Conservation (phyloP, 176 grass and related monocot genomes). For the Hordeum marinum region DNA sequence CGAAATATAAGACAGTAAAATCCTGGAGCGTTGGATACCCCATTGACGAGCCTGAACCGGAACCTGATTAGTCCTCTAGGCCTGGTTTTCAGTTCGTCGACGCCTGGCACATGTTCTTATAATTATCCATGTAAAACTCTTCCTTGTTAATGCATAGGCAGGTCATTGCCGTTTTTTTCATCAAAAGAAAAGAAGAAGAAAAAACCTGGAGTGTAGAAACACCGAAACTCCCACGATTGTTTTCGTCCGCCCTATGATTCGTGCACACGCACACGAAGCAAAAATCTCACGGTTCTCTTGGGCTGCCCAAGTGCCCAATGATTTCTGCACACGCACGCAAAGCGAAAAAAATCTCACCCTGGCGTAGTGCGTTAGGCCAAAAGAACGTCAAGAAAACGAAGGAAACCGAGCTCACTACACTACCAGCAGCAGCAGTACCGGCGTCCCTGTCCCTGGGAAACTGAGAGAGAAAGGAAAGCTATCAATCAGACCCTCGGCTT, state of each 20-base stretch:
- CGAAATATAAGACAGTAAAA: no score
- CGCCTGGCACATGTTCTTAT: no score
- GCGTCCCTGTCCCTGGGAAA: not conserved
- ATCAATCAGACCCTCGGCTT: fast-evolving
- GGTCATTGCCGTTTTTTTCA: no score
- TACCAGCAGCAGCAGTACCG: not conserved
- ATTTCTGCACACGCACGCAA: not conserved
- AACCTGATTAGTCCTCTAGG: no score
- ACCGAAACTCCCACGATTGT: no score
- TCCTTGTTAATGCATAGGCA: no score
- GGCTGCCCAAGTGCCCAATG: not conserved
- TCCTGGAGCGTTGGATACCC: no score
- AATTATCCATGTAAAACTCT: no score
- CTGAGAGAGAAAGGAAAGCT: not conserved
- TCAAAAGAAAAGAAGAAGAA: no score
- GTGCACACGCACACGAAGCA: not conserved
- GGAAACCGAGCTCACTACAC: not conserved
- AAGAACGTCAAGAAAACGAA: not conserved
- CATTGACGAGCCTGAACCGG: no score
- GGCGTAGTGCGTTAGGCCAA: not conserved
- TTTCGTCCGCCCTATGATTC: not conserved
- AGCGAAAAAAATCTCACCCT: not conserved
- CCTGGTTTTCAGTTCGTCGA: no score
- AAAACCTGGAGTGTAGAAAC: no score
- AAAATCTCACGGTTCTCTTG: not conserved